Evolutionary conservation across 331 rosid genomes (phyloP), one percentile per base, ranked within the genome.

Genomic region (Stylosanthes scabra): DNA sequence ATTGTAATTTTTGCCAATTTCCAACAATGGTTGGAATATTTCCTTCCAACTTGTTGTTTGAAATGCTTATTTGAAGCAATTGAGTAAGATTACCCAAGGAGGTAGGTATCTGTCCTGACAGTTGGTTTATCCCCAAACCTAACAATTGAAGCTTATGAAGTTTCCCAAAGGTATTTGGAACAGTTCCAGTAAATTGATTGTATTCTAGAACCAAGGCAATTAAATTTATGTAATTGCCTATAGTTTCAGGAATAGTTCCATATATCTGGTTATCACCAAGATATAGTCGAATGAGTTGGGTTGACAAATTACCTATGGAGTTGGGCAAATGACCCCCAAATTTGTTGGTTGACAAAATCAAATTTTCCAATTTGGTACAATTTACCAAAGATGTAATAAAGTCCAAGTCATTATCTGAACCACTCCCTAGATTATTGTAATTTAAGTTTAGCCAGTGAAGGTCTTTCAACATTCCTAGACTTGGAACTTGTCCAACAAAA

Each of bases 51-150:
- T 3, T 49, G n/a, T 49, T 49, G 54, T 49, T 49, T 49, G 16
- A 11, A 28, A 74, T 55, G 8, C 2, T 10, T 55, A 74, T 15
- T 14, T 14, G 9, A 29, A 41, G 44, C 39, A 74, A 7, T 16
- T 55, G 59, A 34, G 41, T 55, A 14, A 75, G 72, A 5, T 50
- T 67, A n/a, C 61, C 72, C 5, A 68, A 13, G n/a, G 5, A 5
- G 31, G 0, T 2, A n/a, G 72, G 72, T 8, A 68, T 9, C 3
- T 51, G 2, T 31, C 61, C 46, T 66, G 59, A 66, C 2, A 66
- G 45, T 13, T 14, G 2, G 45, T 66, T 66, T 47, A 0, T 12
- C 5, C 9, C 2, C 49, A 67, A 49, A 1, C 6, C 1, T 14
- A 67, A 10, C 28, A n/a, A 0, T 13, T 51, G 73, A 50, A 68